phyloP scores from a whole-genome alignment of 495 filamentous ascomycete genomes.

The Podospora didyma region DNA sequence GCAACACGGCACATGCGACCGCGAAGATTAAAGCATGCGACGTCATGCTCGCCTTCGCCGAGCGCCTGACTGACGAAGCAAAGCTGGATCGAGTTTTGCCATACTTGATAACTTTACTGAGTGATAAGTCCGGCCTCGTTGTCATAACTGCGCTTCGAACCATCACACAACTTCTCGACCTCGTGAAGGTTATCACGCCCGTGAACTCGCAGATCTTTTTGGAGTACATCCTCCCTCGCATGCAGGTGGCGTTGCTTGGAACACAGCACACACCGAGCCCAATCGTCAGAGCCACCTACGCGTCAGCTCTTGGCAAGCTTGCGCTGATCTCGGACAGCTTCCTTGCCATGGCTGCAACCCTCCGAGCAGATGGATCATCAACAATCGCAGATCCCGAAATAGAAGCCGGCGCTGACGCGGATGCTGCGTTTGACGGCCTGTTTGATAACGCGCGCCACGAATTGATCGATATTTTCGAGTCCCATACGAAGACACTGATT shows the following conservation, averaged over 20 bases:
- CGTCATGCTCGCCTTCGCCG: constrained; percentile 86
- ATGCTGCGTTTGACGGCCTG: constrained; percentile 66
- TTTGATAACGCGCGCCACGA: constrained; percentile 80
- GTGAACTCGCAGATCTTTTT: constrained; percentile 94
- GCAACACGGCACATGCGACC: constrained; percentile 84
- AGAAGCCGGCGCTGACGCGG: constrained; percentile 60
- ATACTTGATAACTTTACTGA: constrained; percentile 75
- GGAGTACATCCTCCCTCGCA: constrained; percentile 85
- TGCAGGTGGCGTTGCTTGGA: constrained; percentile 65
- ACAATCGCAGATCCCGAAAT: constrained; percentile 74
- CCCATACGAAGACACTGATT: constrained; percentile 82
- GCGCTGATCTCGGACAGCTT: constrained; percentile 86
- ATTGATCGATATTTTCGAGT: constrained; percentile 74
- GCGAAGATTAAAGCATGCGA: constrained; percentile 89
- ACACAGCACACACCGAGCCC: constrained; percentile 56
- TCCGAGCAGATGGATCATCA: constrained; percentile 79
- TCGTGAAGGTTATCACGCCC: constrained; percentile 83
- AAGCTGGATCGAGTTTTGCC: constrained; percentile 94
- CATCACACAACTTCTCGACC: constrained; percentile 80
- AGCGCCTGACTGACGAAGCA: constrained; percentile 89
- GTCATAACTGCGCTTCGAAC: constrained; percentile 80
- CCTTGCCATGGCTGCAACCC: constrained; percentile 83
- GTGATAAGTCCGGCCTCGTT: constrained; percentile 77
- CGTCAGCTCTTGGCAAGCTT: constrained; percentile 84
- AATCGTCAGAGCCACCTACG: constrained; percentile 82